Evolutionary conservation across 352 stramenopile species (phyloP), one percentile per base, ranked within the genome.

Genomic region (Globisporangium barbulae): DNA sequence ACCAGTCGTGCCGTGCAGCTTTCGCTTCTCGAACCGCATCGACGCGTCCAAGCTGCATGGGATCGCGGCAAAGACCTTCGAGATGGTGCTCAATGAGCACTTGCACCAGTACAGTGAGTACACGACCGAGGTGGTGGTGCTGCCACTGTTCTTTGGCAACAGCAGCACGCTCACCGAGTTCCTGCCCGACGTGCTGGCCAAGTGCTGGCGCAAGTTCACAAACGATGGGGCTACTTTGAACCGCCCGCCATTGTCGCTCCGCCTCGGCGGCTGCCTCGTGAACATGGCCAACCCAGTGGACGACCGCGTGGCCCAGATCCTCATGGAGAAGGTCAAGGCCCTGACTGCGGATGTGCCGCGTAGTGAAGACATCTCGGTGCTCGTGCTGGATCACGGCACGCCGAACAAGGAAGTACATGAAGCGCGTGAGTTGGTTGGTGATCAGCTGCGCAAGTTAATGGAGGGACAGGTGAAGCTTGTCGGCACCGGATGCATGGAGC

Each of bases 131-230:
- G 64, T 92, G 10, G 58, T 93, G 6, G 64, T 93, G 13, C 67
- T 96, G n/a, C 88, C 88, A 2, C 65, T 93, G 1, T 94, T 96
- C 62, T 89, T 94, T 31, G 88, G 85, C 33, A 86, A 79, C 59
- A 94, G 83, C 66, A 63, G 69, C 42, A 92, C 83, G 30, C 69
- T 94, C 31, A 93, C 81, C 2, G 83, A 94, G 19, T 94, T 90
- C 50, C 60, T 94, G 10, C 85, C 88, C 0, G 68, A 75, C 6
- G 77, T 86, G 8, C 62, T 91, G 3, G 48, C 70, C 50, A 87
- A 91, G 60, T 74, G 72, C 37, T 83, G 76, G 71, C 15, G 33
- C 41, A 66, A 48, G 22, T 28, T 53, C 19, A 47, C 53, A 10
- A n/a, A 39, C 2, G 47, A 50, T 5, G 19, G 22, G 28, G 35